Evolutionary conservation across 1,284 basidiomycete genomes (phyloP).

Genomic region (Phellinidium pouzarii): DNA sequence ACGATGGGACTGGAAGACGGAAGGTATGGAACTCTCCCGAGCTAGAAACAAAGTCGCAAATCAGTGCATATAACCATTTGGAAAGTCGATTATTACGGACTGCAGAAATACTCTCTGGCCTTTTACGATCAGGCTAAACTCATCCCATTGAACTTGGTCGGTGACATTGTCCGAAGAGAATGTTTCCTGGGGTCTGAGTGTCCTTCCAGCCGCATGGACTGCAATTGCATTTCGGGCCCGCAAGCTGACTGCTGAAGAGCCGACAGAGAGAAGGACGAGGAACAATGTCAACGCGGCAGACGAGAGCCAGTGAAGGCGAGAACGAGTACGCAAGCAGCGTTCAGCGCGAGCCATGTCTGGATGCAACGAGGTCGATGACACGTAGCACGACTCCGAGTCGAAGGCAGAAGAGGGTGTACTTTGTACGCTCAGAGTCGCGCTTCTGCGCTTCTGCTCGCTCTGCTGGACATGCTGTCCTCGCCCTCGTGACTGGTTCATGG

Average conservation of each 20-base stretch:
- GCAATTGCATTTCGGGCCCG: not conserved
- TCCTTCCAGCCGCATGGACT: not conserved
- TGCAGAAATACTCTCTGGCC: constrained; percentile 18
- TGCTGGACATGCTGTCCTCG: too few species aligned
- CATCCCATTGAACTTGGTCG: constrained; percentile 16
- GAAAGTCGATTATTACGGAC: constrained; percentile 1
- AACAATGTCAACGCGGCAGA: constrained; percentile 1
- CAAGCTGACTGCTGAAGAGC: not conserved
- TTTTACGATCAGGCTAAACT: constrained; percentile 16
- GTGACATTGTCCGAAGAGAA: constrained; percentile 10
- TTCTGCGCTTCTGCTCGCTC: too few species aligned
- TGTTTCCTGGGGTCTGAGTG: not conserved
- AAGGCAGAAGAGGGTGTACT: not conserved
- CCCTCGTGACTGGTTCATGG: too few species aligned
- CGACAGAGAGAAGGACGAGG: constrained; percentile 12
- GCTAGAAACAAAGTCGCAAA: not conserved
- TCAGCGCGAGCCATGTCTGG: not conserved
- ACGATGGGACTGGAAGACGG: constrained; percentile 67
- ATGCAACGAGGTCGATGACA: not conserved
- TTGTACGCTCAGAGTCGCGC: too few species aligned
- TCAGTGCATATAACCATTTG: constrained; percentile 11
- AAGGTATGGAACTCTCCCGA: constrained; percentile 79
- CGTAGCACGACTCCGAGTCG: not conserved
- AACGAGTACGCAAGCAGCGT: not conserved
- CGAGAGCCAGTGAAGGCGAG: constrained; percentile 1